Evolutionary conservation across 306 rosid species (phyloP).

Genomic region (Phaseolus lunatus): DNA sequence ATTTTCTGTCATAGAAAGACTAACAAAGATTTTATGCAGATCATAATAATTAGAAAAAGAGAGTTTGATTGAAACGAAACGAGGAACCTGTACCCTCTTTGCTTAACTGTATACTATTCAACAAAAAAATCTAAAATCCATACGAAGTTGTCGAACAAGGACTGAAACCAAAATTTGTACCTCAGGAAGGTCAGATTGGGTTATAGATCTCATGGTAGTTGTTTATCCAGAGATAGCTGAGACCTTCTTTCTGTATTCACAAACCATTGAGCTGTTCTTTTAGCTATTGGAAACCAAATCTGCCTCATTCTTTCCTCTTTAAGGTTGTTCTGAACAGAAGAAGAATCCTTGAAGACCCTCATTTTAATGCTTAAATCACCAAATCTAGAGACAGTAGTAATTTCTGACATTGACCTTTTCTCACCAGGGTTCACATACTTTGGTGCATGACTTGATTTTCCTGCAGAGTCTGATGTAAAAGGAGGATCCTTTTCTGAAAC

Average conservation of each 20-base stretch:
- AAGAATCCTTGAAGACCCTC: constrained; percentile 47
- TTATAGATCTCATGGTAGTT: constrained; percentile 59
- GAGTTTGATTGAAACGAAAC: constrained; percentile 20
- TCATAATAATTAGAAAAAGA: constrained; percentile 18
- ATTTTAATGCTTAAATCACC: constrained; percentile 53
- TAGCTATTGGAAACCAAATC: constrained; percentile 88
- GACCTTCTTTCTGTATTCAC: constrained; percentile 80
- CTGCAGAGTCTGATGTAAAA: constrained; percentile 41
- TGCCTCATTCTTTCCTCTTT: constrained; percentile 73
- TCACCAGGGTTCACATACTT: constrained; percentile 54
- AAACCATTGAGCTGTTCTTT: constrained; percentile 91
- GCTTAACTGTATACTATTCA: constrained; percentile 36
- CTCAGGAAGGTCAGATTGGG: constrained; percentile 23
- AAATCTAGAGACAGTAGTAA: constrained; percentile 73
- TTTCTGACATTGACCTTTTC: constrained; percentile 87
- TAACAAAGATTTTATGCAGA: constrained; percentile 20
- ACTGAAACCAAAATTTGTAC: constrained; percentile 36
- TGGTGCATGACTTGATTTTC: constrained; percentile 36
- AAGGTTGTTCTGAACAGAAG: constrained; percentile 52
- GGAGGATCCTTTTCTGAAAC: too few relatives aligned
- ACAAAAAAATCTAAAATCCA: constrained; percentile 45
- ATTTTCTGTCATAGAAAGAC: constrained; percentile 1
- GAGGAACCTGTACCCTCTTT: constrained; percentile 42
- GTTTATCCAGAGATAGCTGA: constrained; percentile 55
- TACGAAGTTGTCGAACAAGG: constrained; percentile 36